Base-by-base conservation (phyloP, 2,329 filamentous ascomycete species). In the Alternaria incomplexa region DNA sequence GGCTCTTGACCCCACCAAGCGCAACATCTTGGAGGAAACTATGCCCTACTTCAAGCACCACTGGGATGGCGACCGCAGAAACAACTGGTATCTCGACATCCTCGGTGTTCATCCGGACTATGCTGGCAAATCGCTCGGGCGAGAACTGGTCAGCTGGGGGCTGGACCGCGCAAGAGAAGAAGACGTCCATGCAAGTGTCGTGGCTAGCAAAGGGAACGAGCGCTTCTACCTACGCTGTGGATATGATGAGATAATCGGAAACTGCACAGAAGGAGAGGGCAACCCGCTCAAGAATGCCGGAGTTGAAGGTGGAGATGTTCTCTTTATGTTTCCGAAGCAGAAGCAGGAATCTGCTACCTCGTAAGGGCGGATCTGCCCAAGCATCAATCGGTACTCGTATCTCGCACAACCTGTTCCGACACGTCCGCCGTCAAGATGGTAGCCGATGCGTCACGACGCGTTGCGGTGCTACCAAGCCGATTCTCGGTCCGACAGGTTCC, bases 61-160 rank as follows among this genome's bases (percentile, higher is more conserved):
- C 50, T 77, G 70, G 69, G 17, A 53, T 13, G 62, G 69, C 20
- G 30, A 53, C 4, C 71, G 79, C 6, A 65, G 62, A 1, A 71
- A 81, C 17, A 79, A 76, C 20, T 83, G 79, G 80, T 81, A 79
- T 52, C 74, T 85, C 4, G 75, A 80, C 5, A 56, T 75, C 3
- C 66, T 82, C 8, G 76, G 73, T n/a, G 74, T 82, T 2, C 76
- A 81, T 48, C 83, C 83, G 0, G 74, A 77, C 6, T 77, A 75
- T 26, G 81, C 84, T 48, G 74, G 79, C 5, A 67, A 67, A 43
- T 79, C 77, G 3, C 58, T 80, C 11, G 83, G 82, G 1, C 73
- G 72, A 6, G 66, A 66, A 23, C 74, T 85, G 8, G 81, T 83
- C 11, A 58, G 71, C 23, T 83, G 81, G 81, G 83, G 83, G 0